phyloP scores from a whole-genome alignment of 2,329 filamentous ascomycete species.

The Boeremia lycopersici region DNA sequence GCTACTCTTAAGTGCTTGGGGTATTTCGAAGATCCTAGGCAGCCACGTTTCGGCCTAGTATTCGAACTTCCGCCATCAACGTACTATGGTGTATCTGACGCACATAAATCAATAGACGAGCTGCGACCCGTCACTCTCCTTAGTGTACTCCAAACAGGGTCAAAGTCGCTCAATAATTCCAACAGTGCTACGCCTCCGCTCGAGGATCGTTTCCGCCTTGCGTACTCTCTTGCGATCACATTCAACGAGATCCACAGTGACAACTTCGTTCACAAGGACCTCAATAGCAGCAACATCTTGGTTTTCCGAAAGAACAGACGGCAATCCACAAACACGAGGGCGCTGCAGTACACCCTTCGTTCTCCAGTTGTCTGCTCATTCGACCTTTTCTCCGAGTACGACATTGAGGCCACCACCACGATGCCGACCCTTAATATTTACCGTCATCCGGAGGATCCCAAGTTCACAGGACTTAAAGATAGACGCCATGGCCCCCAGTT shows the following conservation, averaged over 20 bases:
- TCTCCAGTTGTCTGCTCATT: constrained; percentile 75
- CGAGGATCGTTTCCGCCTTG: constrained; percentile 77
- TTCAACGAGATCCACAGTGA: constrained; percentile 75
- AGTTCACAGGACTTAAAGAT: constrained; percentile 38
- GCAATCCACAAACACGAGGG: constrained; percentile 52
- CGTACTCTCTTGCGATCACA: constrained; percentile 73
- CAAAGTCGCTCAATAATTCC: constrained; percentile 51
- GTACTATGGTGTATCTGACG: constrained; percentile 58
- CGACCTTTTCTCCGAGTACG: constrained; percentile 69
- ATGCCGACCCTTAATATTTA: constrained; percentile 62
- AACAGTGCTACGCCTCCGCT: constrained; percentile 58
- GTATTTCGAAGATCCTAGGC: constrained; percentile 77
- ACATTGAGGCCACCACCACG: constrained; percentile 53
- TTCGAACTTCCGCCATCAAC: constrained; percentile 70
- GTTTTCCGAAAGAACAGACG: constrained; percentile 62
- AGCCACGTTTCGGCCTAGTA: constrained; percentile 72
- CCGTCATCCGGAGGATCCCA: constrained; percentile 66
- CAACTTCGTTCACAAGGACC: constrained; percentile 72
- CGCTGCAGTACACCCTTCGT: constrained; percentile 61
- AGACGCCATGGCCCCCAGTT: constrained; percentile 46
- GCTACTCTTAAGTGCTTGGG: constrained; percentile 63
- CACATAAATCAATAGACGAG: constrained; percentile 50
- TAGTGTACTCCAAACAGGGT: constrained; percentile 55
- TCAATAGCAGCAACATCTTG: constrained; percentile 70
- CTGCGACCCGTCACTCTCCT: constrained; percentile 53